phyloP scores from a whole-genome alignment of 2,329 filamentous ascomycete species.

The Trichophyton benhamiae region DNA sequence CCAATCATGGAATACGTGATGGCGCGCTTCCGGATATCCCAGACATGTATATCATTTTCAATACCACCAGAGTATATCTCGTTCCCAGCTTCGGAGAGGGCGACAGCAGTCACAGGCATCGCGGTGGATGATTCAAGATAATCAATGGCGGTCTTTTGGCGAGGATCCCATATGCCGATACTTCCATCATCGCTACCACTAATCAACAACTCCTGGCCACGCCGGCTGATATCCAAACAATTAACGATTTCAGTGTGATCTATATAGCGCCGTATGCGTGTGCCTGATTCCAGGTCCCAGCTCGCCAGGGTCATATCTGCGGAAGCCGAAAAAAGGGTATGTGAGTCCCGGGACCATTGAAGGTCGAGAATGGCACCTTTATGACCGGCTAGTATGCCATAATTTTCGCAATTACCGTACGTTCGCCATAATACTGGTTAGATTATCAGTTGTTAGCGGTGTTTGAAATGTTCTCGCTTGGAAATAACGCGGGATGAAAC shows the following conservation, averaged over 20 bases:
- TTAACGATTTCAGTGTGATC: conserved; percentile 97
- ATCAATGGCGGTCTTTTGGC: conserved; percentile 75
- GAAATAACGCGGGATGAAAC: not conserved
- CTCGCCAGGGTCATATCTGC: conserved; percentile 87
- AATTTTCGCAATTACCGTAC: conserved; percentile 87
- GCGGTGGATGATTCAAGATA: conserved; percentile 64
- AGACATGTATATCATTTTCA: conserved; percentile 93
- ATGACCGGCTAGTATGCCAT: conserved; percentile 76
- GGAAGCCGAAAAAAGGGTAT: conserved; percentile 80
- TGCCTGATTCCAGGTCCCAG: conserved; percentile 89
- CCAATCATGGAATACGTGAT: conserved; percentile 79
- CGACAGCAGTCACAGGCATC: conserved; percentile 82
- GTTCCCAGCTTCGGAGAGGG: conserved; percentile 85
- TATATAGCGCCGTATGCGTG: conserved; percentile 77
- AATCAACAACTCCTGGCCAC: conserved; percentile 80
- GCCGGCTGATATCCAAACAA: conserved; percentile 70
- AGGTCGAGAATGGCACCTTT: conserved; percentile 83
- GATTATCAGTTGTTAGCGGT: not conserved
- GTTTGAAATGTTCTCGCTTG: not conserved
- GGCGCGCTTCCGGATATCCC: conserved; percentile 87
- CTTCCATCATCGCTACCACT: conserved; percentile 89
- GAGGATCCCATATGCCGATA: conserved; percentile 91
- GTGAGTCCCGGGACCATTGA: conserved; percentile 92
- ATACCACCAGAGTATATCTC: conserved; percentile 92
- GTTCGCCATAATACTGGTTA: conserved; percentile 77